Evolutionary conservation across 2,329 filamentous ascomycete species (phyloP).

Genomic region (Penicillium sp.): DNA sequence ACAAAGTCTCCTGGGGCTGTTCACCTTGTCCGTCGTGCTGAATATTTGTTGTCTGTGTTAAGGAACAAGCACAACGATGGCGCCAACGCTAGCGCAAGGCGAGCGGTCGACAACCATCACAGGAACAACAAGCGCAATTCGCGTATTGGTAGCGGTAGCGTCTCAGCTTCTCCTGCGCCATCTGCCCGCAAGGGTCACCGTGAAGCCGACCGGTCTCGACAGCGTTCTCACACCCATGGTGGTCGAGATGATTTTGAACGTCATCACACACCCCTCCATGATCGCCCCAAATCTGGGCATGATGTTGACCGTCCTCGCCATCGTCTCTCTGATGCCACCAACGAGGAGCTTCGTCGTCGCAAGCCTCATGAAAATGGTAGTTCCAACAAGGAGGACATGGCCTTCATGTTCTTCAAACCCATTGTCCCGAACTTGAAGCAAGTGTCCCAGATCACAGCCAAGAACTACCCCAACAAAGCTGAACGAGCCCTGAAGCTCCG

Average conservation of each 20-base stretch:
- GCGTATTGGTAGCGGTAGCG: slow-evolving; percentile 37
- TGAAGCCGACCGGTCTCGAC: slow-evolving; percentile 43
- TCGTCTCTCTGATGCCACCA: slow-evolving; percentile 33
- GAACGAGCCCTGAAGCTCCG: slow-evolving; percentile 46
- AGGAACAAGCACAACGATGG: slow-evolving; percentile 78
- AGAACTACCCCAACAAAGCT: slow-evolving; percentile 44
- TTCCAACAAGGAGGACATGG: slow-evolving; percentile 36
- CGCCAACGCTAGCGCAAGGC: slow-evolving; percentile 62
- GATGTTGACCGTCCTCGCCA: slow-evolving; percentile 35
- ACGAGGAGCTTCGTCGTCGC: slow-evolving; percentile 37
- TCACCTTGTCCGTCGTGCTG: slow-evolving; percentile 88
- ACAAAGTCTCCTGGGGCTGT: slow-evolving; percentile 91
- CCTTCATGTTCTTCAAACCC: slow-evolving; percentile 47
- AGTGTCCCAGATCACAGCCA: slow-evolving; percentile 47
- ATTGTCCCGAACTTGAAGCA: slow-evolving; percentile 44
- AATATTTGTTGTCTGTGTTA: slow-evolving; percentile 92
- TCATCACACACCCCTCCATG: slow-evolving; percentile 42
- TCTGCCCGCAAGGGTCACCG: slow-evolving; percentile 43
- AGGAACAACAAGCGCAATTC: slow-evolving; percentile 80
- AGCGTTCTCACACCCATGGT: slow-evolving; percentile 42
- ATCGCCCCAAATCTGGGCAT: slow-evolving; percentile 39
- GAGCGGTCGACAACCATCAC: slow-evolving; percentile 85
- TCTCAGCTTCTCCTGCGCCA: slow-evolving; percentile 48
- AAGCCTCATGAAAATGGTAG: slow-evolving; percentile 40
- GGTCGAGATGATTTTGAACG: slow-evolving; percentile 45